A percentile compares a stretch with the other conserved stretches of the same genome.
Evolutionary conservation across 2,329 filamentous ascomycete species (phyloP).

Genomic region (Colletotrichum agaves): DNA sequence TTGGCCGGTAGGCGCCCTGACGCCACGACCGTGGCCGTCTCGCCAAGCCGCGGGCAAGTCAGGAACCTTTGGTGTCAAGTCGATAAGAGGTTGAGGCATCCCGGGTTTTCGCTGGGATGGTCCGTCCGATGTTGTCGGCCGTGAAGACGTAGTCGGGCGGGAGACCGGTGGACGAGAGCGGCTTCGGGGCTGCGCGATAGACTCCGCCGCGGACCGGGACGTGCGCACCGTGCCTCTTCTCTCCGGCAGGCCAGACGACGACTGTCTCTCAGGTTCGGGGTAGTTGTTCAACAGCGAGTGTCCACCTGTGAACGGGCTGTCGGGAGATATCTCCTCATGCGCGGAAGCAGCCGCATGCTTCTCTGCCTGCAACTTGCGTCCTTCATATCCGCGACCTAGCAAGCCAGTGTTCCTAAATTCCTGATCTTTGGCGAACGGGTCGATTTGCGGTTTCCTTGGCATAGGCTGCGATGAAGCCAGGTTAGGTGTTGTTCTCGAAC

Average conservation of each 20-base stretch:
- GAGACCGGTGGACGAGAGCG: conserved; percentile 33
- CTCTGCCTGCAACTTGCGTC: conserved; percentile 55
- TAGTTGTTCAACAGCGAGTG: conserved; percentile 61
- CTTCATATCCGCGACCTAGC: conserved; percentile 60
- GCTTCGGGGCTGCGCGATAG: conserved; percentile 35
- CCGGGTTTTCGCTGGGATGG: conserved; percentile 43
- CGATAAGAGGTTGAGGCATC: conserved; percentile 71
- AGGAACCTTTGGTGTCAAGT: conserved; percentile 72
- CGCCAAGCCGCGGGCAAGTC: conserved; percentile 70
- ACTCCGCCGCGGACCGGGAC: conserved; percentile 39
- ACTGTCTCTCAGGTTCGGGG: conserved; percentile 41
- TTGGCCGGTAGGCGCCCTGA: conserved; percentile 53
- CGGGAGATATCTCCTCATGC: conserved; percentile 14
- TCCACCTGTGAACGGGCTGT: conserved; percentile 36
- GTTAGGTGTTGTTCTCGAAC: conserved; percentile 26
- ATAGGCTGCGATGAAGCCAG: conserved; percentile 17
- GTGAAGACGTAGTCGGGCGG: conserved; percentile 44
- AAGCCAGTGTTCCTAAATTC: conserved; percentile 64
- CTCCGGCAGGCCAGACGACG: conserved; percentile 51
- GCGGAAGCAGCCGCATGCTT: conserved; percentile 38
- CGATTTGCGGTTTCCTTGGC: conserved; percentile 19
- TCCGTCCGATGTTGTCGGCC: conserved; percentile 36
- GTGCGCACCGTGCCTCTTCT: conserved; percentile 48
- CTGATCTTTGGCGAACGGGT: conserved; percentile 45
- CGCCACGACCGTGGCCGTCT: conserved; percentile 62